Base-by-base conservation (phyloP, 2,329 filamentous ascomycete species). In the Tolypocladium guangdongense region DNA sequence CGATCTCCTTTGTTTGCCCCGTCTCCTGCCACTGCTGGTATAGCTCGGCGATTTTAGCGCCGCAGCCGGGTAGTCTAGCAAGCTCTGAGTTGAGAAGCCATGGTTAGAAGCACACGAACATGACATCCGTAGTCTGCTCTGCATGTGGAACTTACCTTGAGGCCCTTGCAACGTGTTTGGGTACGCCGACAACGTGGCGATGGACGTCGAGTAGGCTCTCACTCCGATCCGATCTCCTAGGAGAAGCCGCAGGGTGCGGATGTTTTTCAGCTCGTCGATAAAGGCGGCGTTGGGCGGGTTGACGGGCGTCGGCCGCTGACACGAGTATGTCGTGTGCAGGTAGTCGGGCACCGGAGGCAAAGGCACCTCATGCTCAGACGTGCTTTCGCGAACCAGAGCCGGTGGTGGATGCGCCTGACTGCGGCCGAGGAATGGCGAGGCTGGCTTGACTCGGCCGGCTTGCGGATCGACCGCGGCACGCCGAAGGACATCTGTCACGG, bases 171-270 rank as follows among this genome's bases (percentile, higher is more conserved):
- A 57, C 4, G 50, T 54, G 59, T 75, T 70, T 0, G 91, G 90
- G 62, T 96, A 96, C 1, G 92, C 88, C 4, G 88, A 82, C 20
- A 99, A 68, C 0, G 88, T 74, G 7, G 93, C 90, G 58, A 97
- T 95, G 14, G 87, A 84, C 2, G 87, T 90, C 33, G 87, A 91
- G 65, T 97, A 97, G 0, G 92, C 90, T 49, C 90, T 81, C 0
- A 91, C 83, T 2, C 89, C 90, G 55, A 95, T 83, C 48, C 87
- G 78, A 61, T 96, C 90, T 10, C 83, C 81, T 1, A 79, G 83
- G 2, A 96, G 74, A 18, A 82, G 76, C 24, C 92, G 81, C 2
- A 85, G 78, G 2, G 80, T 81, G 47, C 86, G 82, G 58, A 97
- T 89, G 55, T 86, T 84, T 60, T 83, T 80, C 6, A 99, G 76